Conservation (phyloP, 2,329 filamentous ascomycete species). For the Ophiostoma populinum region DNA sequence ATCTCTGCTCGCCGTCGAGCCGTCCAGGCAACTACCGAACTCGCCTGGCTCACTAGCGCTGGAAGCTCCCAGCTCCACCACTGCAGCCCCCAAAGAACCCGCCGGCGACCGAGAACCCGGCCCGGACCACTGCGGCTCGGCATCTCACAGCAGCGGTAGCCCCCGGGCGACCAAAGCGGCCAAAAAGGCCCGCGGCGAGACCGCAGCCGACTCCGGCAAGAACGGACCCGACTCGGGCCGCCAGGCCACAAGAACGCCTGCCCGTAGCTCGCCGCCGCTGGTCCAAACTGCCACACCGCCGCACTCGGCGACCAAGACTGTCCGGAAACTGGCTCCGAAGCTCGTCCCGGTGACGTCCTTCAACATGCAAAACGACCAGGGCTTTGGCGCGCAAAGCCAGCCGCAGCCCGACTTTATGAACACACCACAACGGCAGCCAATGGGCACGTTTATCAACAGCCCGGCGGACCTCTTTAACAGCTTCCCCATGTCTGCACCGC, state of each 20-base stretch:
- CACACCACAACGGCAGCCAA: conserved; percentile 30
- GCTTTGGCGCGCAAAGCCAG: conserved; percentile 28
- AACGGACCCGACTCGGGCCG: neutral
- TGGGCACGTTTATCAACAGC: conserved; percentile 28
- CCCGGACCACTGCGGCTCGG: conserved; percentile 4
- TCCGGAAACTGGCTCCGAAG: conserved; percentile 36
- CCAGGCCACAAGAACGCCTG: no score
- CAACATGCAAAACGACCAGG: conserved; percentile 39
- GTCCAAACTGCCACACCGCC: conserved; percentile 43
- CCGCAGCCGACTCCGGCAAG: conserved; percentile 12
- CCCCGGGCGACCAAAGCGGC: conserved; percentile 16
- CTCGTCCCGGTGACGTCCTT: conserved; percentile 15
- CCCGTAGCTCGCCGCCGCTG: conserved; percentile 20
- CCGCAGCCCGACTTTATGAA: conserved; percentile 21
- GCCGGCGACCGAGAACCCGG: conserved; percentile 9
- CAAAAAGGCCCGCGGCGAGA: conserved; percentile 30
- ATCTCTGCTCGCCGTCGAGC: no score
- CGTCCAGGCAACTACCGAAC: no score
- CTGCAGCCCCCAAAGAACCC: no score
- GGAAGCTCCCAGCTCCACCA: conserved; percentile 12
- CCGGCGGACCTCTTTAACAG: conserved; percentile 41
- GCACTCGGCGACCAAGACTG: conserved; percentile 36
- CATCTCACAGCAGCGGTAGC: conserved; percentile 14
- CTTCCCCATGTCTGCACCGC: conserved; percentile 37
- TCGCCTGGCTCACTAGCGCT: no score